Evolutionary conservation across 148 eudicot species (phyloP).

Genomic region (Heliamphora exappendiculata): DNA sequence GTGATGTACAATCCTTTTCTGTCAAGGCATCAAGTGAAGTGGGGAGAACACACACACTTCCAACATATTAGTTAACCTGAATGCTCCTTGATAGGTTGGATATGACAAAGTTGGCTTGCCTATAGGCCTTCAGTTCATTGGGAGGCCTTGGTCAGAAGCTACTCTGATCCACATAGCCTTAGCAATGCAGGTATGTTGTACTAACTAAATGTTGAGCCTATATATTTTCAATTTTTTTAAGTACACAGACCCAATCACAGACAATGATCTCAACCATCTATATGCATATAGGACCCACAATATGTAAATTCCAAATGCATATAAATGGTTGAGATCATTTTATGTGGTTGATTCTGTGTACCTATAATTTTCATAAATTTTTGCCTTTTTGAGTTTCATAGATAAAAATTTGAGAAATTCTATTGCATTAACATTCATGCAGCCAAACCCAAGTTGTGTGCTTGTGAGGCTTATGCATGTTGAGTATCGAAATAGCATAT

Average conservation of each 20-base stretch:
- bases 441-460: neutral
- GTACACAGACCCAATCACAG: no score
- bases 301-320: no score
- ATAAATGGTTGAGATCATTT: no score
- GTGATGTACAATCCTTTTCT: neutral
- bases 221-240: no score
- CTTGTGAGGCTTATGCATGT: neutral
- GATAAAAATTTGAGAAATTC: neutral
- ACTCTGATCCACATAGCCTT: conserved; percentile 57
- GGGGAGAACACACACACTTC: neutral
- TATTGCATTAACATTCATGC: neutral
- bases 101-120: conserved; percentile 80
- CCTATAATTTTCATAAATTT: neutral
- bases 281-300: no score
- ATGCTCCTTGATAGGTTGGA: conserved; percentile 53
- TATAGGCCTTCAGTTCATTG: conserved; percentile 88
- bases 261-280: no score
- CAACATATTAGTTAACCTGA: neutral
- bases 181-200: conserved; percentile 68
- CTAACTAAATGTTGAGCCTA: no score
- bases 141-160: conserved; percentile 92
- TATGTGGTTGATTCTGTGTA: no score
- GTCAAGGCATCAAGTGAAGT: neutral
- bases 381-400: neutral
- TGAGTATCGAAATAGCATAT: neutral